Evolutionary conservation across 139 green algal species (phyloP), one percentile per base, ranked within the genome.

Genomic region (Diplosphaera chodatii): DNA sequence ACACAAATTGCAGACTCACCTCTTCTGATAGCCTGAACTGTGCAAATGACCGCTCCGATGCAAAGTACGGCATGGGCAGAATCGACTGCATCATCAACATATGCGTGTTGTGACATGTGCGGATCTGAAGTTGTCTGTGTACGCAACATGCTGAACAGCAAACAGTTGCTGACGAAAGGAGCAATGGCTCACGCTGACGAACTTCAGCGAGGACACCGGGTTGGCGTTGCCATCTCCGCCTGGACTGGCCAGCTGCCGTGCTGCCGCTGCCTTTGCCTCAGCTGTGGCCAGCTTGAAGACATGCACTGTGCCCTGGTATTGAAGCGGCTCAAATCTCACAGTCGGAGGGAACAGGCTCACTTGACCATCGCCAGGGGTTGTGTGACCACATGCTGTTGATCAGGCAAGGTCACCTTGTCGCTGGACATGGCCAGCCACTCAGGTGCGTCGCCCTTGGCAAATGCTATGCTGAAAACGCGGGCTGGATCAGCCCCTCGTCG

Each of bases 401-500:
- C n/a, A n/a, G n/a, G n/a, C n/a, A n/a, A n/a, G n/a, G n/a, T n/a
- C n/a, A 48, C 37, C 73, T 96, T 97, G 84, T 97, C 91, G 70
- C 85, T 94, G 22, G 87, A 91, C 18, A 90, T 83, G 1, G 91
- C 94, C 31, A 99, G 84, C 85, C 87, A 97, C 1, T 93, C 81
- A 0, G 83, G 83, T 29, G 29, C 48, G 1, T 77, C 74, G 1
- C 77, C 80, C n/a, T 77, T 77, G 22, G 84, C 89, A 63, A 98
- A 91, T 0, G 92, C 87, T 13, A 98, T 78, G 82, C 80, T 89
- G 85, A 91, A 92, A 32, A 98, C 93, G 32, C 75, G 71, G 0
- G 94, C 91, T 3, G 86, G 77, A 82, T 98, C 91, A 1, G 87
- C 84, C 18, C 95, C 95, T 6, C 95, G 76, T 22, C 95, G 78